Evolutionary conservation across 2,329 filamentous ascomycete genomes (phyloP).

Genomic region (Apiospora malaysiana): DNA sequence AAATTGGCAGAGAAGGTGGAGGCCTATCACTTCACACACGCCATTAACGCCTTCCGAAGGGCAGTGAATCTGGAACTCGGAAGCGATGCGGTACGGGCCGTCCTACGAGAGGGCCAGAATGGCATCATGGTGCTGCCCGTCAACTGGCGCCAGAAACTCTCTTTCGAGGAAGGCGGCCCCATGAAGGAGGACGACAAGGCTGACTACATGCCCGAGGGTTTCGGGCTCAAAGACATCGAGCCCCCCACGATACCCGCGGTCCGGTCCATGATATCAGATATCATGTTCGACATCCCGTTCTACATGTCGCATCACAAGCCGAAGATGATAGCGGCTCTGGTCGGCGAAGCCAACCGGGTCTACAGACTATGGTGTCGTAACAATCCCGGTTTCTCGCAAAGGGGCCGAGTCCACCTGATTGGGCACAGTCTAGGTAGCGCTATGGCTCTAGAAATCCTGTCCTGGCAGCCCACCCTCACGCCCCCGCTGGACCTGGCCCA

Average conservation of each 20-base stretch:
- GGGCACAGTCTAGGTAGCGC: constrained; percentile 93
- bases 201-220: constrained; percentile 64
- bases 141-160: constrained; percentile 91
- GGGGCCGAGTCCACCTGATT: constrained; percentile 87
- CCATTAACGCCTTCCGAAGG: constrained; percentile 87
- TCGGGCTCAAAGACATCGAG: constrained; percentile 84
- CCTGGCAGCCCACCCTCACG: constrained; percentile 79
- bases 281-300: constrained; percentile 98
- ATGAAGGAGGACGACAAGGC: constrained; percentile 60
- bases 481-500: constrained; percentile 55
- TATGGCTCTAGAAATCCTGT: constrained; percentile 92
- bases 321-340: constrained; percentile 90
- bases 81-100: constrained; percentile 73
- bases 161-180: constrained; percentile 79
- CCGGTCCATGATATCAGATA: constrained; percentile 92
- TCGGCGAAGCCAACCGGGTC: constrained; percentile 92
- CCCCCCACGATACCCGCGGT: constrained; percentile 88
- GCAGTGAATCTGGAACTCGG: constrained; percentile 85
- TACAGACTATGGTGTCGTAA: constrained; percentile 94
- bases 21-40: constrained; percentile 96
- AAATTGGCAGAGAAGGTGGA: constrained; percentile 94
- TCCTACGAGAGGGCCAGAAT: constrained; percentile 78
- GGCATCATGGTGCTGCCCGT: constrained; percentile 93
- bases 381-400: constrained; percentile 82
- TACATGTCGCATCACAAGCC: constrained; percentile 96